These are phyloP conservation scores for Lactarius evosmus DNA, from an alignment of 768 basidiomycete species.

Conservation along the genomic window DNA sequence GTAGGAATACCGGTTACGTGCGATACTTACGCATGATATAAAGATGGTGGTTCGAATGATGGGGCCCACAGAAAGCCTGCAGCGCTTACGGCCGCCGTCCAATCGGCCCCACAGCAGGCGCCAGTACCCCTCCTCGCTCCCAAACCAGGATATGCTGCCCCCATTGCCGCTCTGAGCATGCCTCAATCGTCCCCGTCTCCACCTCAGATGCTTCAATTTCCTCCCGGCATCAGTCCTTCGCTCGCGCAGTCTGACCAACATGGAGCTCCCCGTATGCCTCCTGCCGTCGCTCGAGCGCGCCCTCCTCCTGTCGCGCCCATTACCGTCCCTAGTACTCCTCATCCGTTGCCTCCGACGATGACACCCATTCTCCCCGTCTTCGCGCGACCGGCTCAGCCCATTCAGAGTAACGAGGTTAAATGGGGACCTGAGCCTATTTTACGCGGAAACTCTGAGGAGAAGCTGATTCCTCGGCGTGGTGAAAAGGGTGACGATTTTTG, in stretches of 20 bases:
- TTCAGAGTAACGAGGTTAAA: constrained; percentile 41
- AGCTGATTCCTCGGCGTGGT: constrained; percentile 61
- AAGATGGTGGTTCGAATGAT: constrained; percentile 47
- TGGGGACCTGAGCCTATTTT: constrained; percentile 47
- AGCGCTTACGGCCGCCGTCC: constrained; percentile 11
- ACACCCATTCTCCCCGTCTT: constrained; percentile 80
- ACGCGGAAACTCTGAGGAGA: constrained; percentile 65
- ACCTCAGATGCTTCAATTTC: constrained; percentile 30
- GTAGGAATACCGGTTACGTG: constrained; percentile 51
- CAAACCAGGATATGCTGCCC: constrained; percentile 69
- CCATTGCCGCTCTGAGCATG: constrained; percentile 62
- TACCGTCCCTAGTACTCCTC: constrained; percentile 53
- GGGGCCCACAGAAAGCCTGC: constrained; percentile 35
- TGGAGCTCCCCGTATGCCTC: constrained; percentile 22
- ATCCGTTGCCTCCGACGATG: constrained; percentile 71
- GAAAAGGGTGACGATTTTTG: constrained; percentile 83
- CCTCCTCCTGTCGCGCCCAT: constrained; percentile 33
- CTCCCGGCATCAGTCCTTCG: constrained; percentile 36
- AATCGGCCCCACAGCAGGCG: constrained; percentile 22
- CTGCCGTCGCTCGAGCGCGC: constrained; percentile 33
- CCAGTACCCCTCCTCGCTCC: constrained; percentile 59
- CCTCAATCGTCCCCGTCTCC: constrained; percentile 45
- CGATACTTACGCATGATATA: constrained; percentile 43
- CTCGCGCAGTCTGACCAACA: constrained; percentile 29
- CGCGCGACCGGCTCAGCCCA: constrained; percentile 52